Conservation (phyloP, 805 yeast genomes). For the Candida quercuum region DNA sequence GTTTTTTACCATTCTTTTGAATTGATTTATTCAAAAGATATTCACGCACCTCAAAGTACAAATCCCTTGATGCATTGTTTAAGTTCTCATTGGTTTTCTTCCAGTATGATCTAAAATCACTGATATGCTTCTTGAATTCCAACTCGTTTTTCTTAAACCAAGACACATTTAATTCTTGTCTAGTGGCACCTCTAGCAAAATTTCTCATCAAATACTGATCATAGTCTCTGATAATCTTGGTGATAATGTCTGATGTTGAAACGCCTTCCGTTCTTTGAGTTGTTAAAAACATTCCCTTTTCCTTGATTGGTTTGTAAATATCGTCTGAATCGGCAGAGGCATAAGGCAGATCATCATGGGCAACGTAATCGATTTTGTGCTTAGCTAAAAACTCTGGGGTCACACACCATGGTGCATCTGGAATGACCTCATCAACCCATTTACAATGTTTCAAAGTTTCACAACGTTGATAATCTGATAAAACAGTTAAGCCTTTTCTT, state of each 20-base stretch:
- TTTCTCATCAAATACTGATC: conserved; percentile 96
- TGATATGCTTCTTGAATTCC: conserved; percentile 86
- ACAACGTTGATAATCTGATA: conserved; percentile 80
- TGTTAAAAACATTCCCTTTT: conserved; percentile 82
- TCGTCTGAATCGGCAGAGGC: conserved; percentile 87
- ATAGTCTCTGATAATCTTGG: conserved; percentile 91
- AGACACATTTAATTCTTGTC: conserved; percentile 92
- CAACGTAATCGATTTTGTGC: conserved; percentile 91
- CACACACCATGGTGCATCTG: conserved; percentile 94
- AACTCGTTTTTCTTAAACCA: conserved; percentile 97
- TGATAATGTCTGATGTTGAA: conserved; percentile 92
- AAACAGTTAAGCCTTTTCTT: conserved; percentile 88
- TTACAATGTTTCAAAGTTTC: conserved; percentile 90
- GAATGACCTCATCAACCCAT: conserved; percentile 97
- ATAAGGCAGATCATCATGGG: conserved; percentile 96
- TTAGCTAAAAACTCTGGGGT: conserved; percentile 71
- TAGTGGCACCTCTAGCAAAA: conserved; percentile 94
- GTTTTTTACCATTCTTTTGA: conserved; percentile 15
- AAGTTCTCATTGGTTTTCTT: conserved; percentile 63
- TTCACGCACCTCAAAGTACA: conserved; percentile 81
- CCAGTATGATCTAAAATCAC: conserved; percentile 83
- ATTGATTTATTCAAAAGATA: conserved; percentile 46
- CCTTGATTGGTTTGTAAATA: conserved; percentile 88
- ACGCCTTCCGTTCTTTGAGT: conserved; percentile 97
- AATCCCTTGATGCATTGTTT: conserved; percentile 71